phyloP scores from a whole-genome alignment of 805 yeast genomes.

The Kurtzmaniella fragi region DNA sequence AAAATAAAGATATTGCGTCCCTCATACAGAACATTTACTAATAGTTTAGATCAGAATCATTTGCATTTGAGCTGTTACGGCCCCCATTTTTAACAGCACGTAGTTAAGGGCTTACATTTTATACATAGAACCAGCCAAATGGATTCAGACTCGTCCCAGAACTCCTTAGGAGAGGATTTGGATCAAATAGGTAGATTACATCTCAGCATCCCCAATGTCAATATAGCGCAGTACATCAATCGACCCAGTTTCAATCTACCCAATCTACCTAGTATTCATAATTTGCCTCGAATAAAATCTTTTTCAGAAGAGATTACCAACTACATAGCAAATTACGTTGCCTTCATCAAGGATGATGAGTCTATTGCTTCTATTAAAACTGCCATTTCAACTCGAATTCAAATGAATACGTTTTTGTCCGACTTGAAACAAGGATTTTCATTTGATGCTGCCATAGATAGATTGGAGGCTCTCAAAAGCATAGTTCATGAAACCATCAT shows the following conservation, averaged over 20 bases:
- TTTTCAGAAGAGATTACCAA: conserved; percentile 26
- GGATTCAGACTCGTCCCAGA: conserved; percentile 22
- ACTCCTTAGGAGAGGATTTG: conserved; percentile 42
- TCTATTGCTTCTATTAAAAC: conserved; percentile 29
- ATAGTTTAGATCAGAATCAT: no score
- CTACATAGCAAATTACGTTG: conserved; percentile 23
- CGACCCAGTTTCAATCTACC: conserved; percentile 13
- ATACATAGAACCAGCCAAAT: neutral
- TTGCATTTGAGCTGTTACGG: no score
- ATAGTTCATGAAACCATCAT: conserved; percentile 44
- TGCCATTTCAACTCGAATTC: conserved; percentile 36
- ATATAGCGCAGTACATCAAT: conserved; percentile 17
- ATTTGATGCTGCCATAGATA: conserved; percentile 45
- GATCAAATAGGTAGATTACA: conserved; percentile 49
- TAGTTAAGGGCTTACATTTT: no score
- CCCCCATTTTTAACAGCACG: no score
- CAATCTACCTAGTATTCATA: conserved; percentile 15
- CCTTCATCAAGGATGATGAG: conserved; percentile 8
- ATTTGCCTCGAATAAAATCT: conserved; percentile 16
- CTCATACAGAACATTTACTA: no score
- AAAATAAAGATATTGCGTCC: no score
- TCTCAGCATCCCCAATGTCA: conserved; percentile 22
- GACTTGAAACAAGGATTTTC: conserved; percentile 44
- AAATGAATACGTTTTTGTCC: conserved; percentile 34
- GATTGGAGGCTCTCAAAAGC: conserved; percentile 44